Percentiles rank a stretch among this genome's conserved stretches.
These are phyloP conservation scores for Hyaloscypha bicolor DNA, from an alignment of 495 filamentous ascomycete genomes.

Conservation along the genomic window DNA sequence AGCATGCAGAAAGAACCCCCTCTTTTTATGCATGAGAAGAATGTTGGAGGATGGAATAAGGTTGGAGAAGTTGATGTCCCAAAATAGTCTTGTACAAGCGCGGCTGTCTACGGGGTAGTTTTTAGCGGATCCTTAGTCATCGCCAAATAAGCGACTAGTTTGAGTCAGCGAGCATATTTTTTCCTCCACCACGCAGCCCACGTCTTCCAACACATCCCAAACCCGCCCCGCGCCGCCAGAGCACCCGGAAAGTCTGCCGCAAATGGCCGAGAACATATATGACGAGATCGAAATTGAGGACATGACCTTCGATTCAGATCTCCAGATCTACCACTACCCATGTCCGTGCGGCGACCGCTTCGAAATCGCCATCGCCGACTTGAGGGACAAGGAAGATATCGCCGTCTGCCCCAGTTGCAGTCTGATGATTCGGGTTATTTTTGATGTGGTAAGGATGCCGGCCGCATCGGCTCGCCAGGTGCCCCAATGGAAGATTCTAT, in stretches of 20 bases:
- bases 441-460: conserved; percentile 67
- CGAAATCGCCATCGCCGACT: conserved; percentile 83
- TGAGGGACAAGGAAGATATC: conserved; percentile 87
- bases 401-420: conserved; percentile 96
- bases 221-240: not conserved
- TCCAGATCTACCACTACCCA: conserved; percentile 91
- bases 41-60: not conserved
- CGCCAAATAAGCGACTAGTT: not conserved
- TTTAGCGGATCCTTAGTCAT: conserved; percentile 3
- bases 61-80: not conserved
- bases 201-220: not conserved
- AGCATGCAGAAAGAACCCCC: not conserved
- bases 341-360: conserved; percentile 98
- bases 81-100: not conserved
- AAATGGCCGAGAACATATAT: conserved; percentile 75
- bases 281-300: conserved; percentile 99
- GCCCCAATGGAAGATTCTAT: not conserved
- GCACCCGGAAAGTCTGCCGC: not conserved
- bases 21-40: not conserved
- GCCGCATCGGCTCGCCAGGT: not conserved
- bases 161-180: conserved; percentile 1
- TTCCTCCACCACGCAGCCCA: not conserved
- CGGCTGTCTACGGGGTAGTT: not conserved
- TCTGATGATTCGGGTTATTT: conserved; percentile 94
- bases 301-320: conserved; percentile 85